Conservation (phyloP, 1,284 basidiomycete genomes). For the Pseudozyma sp. region DNA sequence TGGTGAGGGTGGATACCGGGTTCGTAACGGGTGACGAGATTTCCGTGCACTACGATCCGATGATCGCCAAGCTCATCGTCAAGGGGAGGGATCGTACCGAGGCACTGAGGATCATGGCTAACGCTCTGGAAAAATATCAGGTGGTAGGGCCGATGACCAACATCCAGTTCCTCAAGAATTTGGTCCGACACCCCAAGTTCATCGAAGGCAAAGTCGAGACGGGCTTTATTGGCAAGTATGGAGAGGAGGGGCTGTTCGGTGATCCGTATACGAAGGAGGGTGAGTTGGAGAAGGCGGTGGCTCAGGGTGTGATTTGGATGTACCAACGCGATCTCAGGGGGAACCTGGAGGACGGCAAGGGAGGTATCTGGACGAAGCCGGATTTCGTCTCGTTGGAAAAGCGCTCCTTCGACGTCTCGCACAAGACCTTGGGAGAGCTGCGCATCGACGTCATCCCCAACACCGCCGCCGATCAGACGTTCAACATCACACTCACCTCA, state of each 20-base stretch:
- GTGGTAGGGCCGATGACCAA: conserved; percentile 92
- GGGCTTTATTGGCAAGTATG: conserved; percentile 79
- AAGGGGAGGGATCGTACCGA: conserved; percentile 87
- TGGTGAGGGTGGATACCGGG: conserved; percentile 89
- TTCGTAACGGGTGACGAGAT: conserved; percentile 83
- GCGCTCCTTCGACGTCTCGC: conserved; percentile 5
- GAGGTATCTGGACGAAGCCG: conserved; percentile 15
- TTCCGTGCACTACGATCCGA: conserved; percentile 79
- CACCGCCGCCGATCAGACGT: background rate
- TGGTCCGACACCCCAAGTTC: conserved; percentile 83
- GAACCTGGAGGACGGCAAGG: conserved; percentile 74
- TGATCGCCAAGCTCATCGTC: conserved; percentile 93
- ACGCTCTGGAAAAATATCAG: conserved; percentile 86
- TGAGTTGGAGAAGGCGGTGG: conserved; percentile 24
- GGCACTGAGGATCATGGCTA: conserved; percentile 81
- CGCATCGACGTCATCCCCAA: conserved; percentile 6
- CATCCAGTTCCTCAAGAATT: conserved; percentile 83
- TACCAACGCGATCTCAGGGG: conserved; percentile 11
- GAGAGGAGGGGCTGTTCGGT: conserved; percentile 36
- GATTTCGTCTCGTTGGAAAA: background rate
- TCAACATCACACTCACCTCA: conserved; percentile 1
- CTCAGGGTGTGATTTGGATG: conserved; percentile 21
- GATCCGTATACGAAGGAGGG: conserved; percentile 20
- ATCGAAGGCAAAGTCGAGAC: conserved; percentile 87
- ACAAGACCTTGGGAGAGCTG: conserved; percentile 24